Evolutionary conservation across 805 yeast genomes (phyloP).

Genomic region (Ascoidea asiatica): DNA sequence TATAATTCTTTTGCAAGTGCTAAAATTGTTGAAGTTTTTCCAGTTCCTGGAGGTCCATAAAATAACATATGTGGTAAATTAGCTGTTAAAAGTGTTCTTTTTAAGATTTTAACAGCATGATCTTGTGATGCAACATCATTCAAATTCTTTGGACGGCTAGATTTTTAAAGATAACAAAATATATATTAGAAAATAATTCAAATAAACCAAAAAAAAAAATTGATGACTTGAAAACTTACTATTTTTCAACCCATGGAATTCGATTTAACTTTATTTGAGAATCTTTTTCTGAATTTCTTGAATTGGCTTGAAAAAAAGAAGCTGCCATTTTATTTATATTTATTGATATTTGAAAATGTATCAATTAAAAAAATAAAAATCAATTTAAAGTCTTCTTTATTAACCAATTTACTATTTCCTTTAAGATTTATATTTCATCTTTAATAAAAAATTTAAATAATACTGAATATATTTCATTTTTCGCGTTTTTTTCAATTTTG

Average conservation of each 20-base stretch:
- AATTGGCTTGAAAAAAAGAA: neutral
- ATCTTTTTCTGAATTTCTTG: neutral
- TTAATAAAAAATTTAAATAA: no score
- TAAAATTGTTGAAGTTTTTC: slow-evolving; percentile 78
- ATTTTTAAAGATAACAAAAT: neutral
- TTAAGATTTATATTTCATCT: no score
- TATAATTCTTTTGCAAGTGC: slow-evolving; percentile 72
- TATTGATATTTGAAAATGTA: no score
- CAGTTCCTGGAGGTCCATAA: slow-evolving; percentile 93
- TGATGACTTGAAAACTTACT: slow-evolving; percentile 20
- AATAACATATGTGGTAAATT: slow-evolving; percentile 87
- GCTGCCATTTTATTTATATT: neutral
- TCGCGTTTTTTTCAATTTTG: no score
- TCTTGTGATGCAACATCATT: slow-evolving; percentile 89
- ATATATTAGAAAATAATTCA: neutral
- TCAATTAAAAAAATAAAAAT: no score
- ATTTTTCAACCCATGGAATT: slow-evolving; percentile 89
- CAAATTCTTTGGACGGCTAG: slow-evolving; percentile 68
- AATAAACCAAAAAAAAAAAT: neutral
- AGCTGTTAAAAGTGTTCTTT: slow-evolving; percentile 63
- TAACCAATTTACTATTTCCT: no score
- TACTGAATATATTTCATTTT: no score
- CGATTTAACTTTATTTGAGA: neutral
- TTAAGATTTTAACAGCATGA: slow-evolving; percentile 73
- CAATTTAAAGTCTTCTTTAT: no score